A percentile compares a stretch with the other conserved stretches of the same genome.
These are phyloP conservation scores for Angomonas deanei DNA, from an alignment of 208 protist genomes.

Conservation along the genomic window DNA sequence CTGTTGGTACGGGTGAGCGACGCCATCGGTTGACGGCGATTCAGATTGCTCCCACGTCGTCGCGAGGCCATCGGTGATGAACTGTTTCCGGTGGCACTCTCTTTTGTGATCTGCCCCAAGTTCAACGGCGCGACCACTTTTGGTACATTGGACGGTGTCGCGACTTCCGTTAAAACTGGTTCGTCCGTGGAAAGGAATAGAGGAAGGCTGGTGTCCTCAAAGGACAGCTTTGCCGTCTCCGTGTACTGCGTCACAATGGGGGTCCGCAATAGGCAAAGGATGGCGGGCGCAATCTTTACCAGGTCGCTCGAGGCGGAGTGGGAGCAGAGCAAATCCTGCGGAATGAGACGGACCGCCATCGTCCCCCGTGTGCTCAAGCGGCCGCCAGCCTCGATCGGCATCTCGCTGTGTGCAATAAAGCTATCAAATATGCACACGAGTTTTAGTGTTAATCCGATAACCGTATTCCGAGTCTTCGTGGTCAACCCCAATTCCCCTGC, in stretches of 20 bases:
- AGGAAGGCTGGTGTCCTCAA: constrained; percentile 17
- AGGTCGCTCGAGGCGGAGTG: constrained; percentile 27
- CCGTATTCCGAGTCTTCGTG: neutral
- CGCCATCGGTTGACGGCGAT: neutral
- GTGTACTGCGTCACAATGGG: no score
- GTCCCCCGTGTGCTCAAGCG: constrained; percentile 44
- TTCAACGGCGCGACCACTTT: no score
- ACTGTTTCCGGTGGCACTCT: no score
- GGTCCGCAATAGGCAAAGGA: constrained; percentile 31
- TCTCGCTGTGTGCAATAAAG: constrained; percentile 72
- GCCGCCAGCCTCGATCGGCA: constrained; percentile 28
- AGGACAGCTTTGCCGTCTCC: no score
- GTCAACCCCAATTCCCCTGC: neutral
- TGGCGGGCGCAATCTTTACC: constrained; percentile 13
- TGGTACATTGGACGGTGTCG: no score
- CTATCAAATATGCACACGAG: constrained; percentile 68
- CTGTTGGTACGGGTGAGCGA: neutral
- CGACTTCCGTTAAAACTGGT: no score
- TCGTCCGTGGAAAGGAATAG: neutral
- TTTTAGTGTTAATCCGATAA: constrained; percentile 14
- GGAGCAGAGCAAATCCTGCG: constrained; percentile 39
- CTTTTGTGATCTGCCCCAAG: no score
- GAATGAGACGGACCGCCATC: constrained; percentile 19
- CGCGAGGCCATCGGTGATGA: no score
- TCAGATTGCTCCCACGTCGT: neutral